Percentiles rank a stretch among this genome's conserved stretches.
These are phyloP conservation scores for Aspergillus panamensis DNA, from an alignment of 495 filamentous ascomycete species.

Conservation along the genomic window DNA sequence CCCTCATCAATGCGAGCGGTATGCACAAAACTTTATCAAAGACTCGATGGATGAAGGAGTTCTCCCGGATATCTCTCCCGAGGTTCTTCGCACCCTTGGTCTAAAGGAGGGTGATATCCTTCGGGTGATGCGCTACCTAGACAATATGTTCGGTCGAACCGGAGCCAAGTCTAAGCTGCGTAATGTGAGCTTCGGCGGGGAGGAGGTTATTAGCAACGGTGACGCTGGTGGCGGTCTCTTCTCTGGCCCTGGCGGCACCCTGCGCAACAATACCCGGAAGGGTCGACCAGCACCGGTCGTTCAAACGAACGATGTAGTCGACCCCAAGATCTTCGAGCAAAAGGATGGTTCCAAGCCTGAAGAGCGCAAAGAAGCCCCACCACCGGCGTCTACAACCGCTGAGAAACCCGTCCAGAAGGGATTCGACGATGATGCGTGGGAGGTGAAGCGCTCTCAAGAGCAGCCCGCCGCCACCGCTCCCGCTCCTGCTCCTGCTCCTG, in stretches of 20 bases:
- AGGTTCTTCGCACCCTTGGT: conserved; percentile 78
- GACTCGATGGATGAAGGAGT: conserved; percentile 96
- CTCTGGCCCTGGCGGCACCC: conserved; percentile 79
- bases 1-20: conserved; percentile 88
- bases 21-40: conserved; percentile 78
- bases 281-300: conserved; percentile 81
- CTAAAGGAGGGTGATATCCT: conserved; percentile 95
- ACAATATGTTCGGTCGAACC: conserved; percentile 70
- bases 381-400: conserved; percentile 36
- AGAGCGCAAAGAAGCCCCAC: conserved; percentile 46
- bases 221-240: conserved; percentile 73
- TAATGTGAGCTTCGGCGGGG: conserved; percentile 59
- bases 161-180: conserved; percentile 55
- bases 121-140: conserved; percentile 85
- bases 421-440: conserved; percentile 98
- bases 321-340: conserved; percentile 79
- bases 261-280: conserved; percentile 95
- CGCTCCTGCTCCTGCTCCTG: conserved; percentile 24
- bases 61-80: conserved; percentile 78
- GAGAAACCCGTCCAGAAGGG: conserved; percentile 54
- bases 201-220: conserved; percentile 49
- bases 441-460: conserved; percentile 80
- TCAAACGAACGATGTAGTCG: conserved; percentile 79
- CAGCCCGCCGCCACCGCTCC: conserved; percentile 41
- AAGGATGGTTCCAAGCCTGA: conserved; percentile 44